These are phyloP conservation scores for Solanum chiquidenum DNA, from an alignment of 257 asterid genomes.

Conservation along the genomic window DNA sequence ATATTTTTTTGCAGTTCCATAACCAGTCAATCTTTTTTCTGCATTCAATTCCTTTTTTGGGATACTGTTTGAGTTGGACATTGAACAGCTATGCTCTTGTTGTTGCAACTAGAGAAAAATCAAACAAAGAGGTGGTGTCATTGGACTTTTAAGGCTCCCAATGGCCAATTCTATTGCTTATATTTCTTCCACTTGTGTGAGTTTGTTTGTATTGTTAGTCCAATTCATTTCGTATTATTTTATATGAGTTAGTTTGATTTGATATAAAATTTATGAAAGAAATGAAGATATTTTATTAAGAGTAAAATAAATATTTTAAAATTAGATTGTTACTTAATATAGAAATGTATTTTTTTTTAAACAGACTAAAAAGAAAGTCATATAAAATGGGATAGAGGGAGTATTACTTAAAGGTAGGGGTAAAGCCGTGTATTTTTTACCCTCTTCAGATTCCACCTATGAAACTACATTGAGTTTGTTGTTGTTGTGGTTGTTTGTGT, in stretches of 20 bases:
- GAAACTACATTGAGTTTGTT: no score
- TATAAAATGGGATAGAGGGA: no score
- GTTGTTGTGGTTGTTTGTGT: no score
- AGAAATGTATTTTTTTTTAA: no score
- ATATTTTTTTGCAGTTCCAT: not conserved
- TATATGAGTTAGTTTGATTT: no score
- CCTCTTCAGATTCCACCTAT: no score
- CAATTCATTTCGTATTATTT: no score
- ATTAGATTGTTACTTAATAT: no score
- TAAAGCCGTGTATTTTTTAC: no score
- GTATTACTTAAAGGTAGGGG: no score
- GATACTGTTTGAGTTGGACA: not conserved
- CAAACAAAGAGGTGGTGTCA: not conserved
- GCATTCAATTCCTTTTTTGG: not conserved
- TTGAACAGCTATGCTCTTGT: not conserved
- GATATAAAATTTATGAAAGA: rapidly evolving
- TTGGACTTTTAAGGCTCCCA: not conserved
- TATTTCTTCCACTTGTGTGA: not conserved
- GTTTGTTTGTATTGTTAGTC: not conserved
- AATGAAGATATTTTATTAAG: no score
- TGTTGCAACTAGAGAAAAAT: not conserved
- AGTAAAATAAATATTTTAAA: rapidly evolving
- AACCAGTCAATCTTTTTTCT: constrained; percentile 11
- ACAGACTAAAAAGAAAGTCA: no score
- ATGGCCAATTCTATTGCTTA: not conserved